These are phyloP conservation scores for Amylostereum chailletii DNA, from an alignment of 1,284 basidiomycete genomes.

Conservation along the genomic window DNA sequence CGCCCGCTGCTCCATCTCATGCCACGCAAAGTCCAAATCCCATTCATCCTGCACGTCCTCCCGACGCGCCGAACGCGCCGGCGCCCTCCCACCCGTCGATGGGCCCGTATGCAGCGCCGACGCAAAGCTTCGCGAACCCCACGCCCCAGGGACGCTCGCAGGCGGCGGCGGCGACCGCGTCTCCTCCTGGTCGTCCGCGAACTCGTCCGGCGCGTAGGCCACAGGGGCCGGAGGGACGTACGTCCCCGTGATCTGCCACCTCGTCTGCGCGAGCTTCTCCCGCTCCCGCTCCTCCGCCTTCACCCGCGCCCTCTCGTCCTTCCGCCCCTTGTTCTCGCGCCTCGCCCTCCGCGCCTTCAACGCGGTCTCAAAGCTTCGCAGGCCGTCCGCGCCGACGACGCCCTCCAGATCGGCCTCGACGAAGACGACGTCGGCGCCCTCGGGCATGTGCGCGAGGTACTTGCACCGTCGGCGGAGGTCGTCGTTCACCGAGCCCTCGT, in stretches of 20 bases:
- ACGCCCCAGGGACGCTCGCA: slow-evolving; percentile 43
- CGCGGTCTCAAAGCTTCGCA: slow-evolving; percentile 75
- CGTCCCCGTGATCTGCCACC: slow-evolving; percentile 11
- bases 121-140: slow-evolving; percentile 74
- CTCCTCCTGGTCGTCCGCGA: slow-evolving; percentile 16
- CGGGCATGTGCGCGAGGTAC: slow-evolving; percentile 89
- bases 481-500: slow-evolving; percentile 79
- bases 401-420: slow-evolving; percentile 79
- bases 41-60: slow-evolving; percentile 49
- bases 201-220: slow-evolving; percentile 15
- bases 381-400: slow-evolving; percentile 65
- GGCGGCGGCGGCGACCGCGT: slow-evolving; percentile 15
- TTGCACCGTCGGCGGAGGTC: slow-evolving; percentile 92
- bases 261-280: slow-evolving; percentile 27
- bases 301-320: slow-evolving; percentile 75
- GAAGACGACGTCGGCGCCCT: slow-evolving; percentile 90
- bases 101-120: slow-evolving; percentile 49
- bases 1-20: slow-evolving; percentile 61
- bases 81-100: slow-evolving; percentile 13
- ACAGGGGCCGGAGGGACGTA: slow-evolving; percentile 11
- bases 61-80: slow-evolving; percentile 14
- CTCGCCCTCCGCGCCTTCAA: slow-evolving; percentile 69
- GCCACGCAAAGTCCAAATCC: slow-evolving; percentile 77
- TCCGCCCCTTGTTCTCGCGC: slow-evolving; percentile 69
- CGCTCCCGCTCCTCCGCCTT: slow-evolving; percentile 75